These are phyloP conservation scores for Trichoderma pleuroti DNA, from an alignment of 2,329 filamentous ascomycete species.

Conservation along the genomic window DNA sequence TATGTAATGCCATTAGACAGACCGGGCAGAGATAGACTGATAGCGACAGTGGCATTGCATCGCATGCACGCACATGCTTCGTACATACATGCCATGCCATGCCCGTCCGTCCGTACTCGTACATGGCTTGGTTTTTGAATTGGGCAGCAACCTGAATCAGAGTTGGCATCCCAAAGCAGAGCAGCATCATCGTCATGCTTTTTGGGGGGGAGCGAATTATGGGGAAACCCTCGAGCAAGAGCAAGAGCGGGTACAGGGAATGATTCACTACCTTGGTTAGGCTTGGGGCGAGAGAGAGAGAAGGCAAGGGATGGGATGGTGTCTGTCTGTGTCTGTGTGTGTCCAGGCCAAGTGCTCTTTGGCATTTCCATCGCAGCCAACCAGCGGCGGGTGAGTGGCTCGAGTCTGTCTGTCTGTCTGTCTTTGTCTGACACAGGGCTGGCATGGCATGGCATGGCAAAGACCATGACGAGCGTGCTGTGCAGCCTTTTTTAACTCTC, in stretches of 20 bases:
- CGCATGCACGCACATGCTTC: not conserved
- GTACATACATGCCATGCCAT: not conserved
- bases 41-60: conserved; percentile 8
- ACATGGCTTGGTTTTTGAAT: not conserved
- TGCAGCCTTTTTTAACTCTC: not conserved
- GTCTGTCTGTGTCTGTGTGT: not conserved
- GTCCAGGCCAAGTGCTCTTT: not conserved
- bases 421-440: conserved; percentile 2
- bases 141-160: not conserved
- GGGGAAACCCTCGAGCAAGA: not conserved
- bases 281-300: not conserved
- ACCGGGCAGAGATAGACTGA: not conserved
- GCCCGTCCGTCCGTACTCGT: not conserved
- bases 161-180: not conserved
- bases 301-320: not conserved
- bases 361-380: not conserved
- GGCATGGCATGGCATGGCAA: not conserved
- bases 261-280: not conserved
- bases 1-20: not conserved
- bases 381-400: not conserved
- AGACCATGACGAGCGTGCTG: not conserved
- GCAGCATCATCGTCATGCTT: not conserved
- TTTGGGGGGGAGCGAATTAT: not conserved
- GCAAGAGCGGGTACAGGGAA: not conserved
- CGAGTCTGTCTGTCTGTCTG: not conserved